A percentile compares a stretch with the other conserved stretches of the same genome.
phyloP scores from a whole-genome alignment of 805 yeast genomes.

The Candida berthetii region DNA sequence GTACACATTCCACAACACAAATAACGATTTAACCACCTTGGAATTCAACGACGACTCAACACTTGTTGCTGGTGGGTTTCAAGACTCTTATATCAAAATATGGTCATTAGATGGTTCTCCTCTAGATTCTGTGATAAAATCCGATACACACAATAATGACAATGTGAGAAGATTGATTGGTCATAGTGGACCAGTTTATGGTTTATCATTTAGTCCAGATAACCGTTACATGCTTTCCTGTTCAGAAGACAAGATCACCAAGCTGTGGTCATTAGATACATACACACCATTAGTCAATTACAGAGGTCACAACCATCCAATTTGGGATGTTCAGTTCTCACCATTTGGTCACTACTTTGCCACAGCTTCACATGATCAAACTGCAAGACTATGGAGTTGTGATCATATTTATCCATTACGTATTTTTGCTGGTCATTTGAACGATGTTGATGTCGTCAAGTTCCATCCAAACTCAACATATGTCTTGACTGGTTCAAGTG shows the following conservation, averaged over 20 bases:
- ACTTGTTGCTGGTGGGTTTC: constrained; percentile 89
- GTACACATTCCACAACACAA: constrained; percentile 97
- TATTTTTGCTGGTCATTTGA: constrained; percentile 94
- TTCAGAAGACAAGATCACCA: constrained; percentile 87
- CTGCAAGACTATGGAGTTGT: constrained; percentile 96
- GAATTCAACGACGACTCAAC: constrained; percentile 86
- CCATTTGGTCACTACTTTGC: constrained; percentile 97
- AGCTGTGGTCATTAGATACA: constrained; percentile 93
- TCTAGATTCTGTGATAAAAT: constrained; percentile 51
- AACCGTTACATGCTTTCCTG: constrained; percentile 72
- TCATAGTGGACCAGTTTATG: constrained; percentile 92
- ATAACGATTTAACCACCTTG: constrained; percentile 79
- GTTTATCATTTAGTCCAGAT: constrained; percentile 87
- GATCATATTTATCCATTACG: constrained; percentile 96
- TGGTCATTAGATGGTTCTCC: constrained; percentile 95
- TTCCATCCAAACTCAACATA: constrained; percentile 97
- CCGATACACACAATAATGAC: constrained; percentile 42
- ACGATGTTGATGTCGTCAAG: constrained; percentile 91
- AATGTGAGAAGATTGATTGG: constrained; percentile 60
- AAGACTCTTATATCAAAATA: constrained; percentile 82
- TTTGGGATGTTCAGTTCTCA: constrained; percentile 94
- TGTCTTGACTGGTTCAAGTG: constrained; percentile 91
- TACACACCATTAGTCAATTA: constrained; percentile 86
- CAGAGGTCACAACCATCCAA: constrained; percentile 93
- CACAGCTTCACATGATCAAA: constrained; percentile 97